A percentile compares a stretch with the other conserved stretches of the same genome.
phyloP scores from a whole-genome alignment of 495 filamentous ascomycete species.

The Acidomyces sp. region DNA sequence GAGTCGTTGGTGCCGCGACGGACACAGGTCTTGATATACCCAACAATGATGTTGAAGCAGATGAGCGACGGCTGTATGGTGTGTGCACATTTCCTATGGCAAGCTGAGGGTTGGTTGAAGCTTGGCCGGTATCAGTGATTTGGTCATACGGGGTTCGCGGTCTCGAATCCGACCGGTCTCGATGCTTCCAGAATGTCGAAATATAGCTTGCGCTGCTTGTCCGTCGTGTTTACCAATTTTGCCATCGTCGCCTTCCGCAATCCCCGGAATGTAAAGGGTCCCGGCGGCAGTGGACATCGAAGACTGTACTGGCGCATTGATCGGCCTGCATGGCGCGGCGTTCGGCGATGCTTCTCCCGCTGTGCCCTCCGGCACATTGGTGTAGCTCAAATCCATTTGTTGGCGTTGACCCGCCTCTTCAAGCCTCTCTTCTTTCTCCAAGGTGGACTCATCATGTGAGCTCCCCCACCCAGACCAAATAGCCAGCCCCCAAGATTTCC shows the following conservation, averaged over 20 bases:
- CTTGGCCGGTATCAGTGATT: conserved; percentile 8
- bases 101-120: neutral
- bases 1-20: conserved; percentile 7
- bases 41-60: neutral
- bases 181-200: conserved; percentile 4
- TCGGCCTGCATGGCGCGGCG: too few species aligned
- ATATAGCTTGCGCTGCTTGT: conserved; percentile 4
- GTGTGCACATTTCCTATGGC: neutral
- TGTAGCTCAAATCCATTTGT: too few species aligned
- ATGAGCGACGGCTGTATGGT: conserved; percentile 1
- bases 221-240: conserved; percentile 7
- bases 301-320: too few species aligned
- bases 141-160: conserved; percentile 4
- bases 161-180: neutral
- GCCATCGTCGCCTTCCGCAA: neutral
- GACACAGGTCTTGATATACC: conserved; percentile 3
- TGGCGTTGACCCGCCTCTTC: conserved; percentile 4
- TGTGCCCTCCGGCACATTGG: too few species aligned
- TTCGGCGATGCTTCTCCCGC: too few species aligned
- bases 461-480: conserved; percentile 78
- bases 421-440: conserved; percentile 28
- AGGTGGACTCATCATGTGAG: conserved; percentile 67
- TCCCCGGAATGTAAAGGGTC: neutral
- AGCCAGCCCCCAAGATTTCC: conserved; percentile 55
- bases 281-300: too few species aligned